Conservation (phyloP, 345 rosid species). For the Conringia planisiliqua region DNA sequence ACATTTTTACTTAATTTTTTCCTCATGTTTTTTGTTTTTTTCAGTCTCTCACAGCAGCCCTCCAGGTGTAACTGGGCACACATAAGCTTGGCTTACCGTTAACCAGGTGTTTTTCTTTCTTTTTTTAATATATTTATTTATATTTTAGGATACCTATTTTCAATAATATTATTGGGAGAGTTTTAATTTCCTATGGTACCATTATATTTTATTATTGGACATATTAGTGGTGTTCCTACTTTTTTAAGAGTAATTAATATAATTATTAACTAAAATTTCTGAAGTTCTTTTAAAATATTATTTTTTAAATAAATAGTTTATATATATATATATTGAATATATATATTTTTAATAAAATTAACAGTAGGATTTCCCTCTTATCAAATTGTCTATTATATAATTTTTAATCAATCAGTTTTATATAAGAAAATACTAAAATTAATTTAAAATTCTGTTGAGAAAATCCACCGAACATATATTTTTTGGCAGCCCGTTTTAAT, state of each 20-base stretch:
- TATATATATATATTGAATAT: too few relatives aligned
- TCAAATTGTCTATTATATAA: too few relatives aligned
- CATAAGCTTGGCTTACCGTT: conserved; percentile 20
- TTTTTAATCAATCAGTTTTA: neutral
- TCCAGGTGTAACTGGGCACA: conserved; percentile 29
- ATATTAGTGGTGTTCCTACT: neutral
- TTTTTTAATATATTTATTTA: neutral
- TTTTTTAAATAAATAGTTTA: neutral
- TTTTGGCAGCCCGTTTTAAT: neutral
- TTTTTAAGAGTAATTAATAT: neutral
- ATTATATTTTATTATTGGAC: neutral
- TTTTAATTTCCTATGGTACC: neutral
- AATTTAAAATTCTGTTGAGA: conserved; percentile 18
- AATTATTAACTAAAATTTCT: neutral
- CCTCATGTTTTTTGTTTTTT: neutral
- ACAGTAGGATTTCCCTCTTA: too few relatives aligned
- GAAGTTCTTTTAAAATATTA: neutral
- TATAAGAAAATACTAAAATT: neutral
- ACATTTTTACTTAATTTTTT: neutral
- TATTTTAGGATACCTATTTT: neutral
- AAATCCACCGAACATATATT: conserved; percentile 24
- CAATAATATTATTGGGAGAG: neutral
- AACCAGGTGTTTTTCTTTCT: conserved; percentile 20
- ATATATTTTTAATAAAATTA: too few relatives aligned
- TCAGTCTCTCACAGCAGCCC: conserved; percentile 30